Base-by-base conservation (phyloP, 306 rosid species). In the Sesbania bispinosa region DNA sequence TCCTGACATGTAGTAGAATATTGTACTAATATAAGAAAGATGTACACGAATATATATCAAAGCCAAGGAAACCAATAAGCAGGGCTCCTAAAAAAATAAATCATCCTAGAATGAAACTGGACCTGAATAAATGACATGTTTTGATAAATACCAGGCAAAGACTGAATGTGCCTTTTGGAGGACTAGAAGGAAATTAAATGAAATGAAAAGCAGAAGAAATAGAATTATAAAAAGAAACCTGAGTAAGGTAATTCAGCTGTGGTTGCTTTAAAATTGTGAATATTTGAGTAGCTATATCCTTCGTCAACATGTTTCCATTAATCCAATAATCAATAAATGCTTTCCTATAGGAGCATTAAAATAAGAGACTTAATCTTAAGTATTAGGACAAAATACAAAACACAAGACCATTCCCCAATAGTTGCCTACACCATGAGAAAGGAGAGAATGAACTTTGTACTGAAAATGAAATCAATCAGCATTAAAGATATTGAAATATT, bases 251-350 rank as follows among this genome's bases (percentile, higher is more conserved):
- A 38, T 84, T 88, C 82, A 85, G 85, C 80, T 89, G 93, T 2
- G 93, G 97, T 80, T 91, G 96, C 86, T 95, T 92, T 77, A 95
- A 79, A 80, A 95, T 89, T 45, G 54, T 76, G 86, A 69, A 91
- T 63, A 92, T 84, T 79, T 88, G 91, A 43, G 96, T 81, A 65
- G 96, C 93, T 43, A 91, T 55, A 80, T 95, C 97, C 92, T 81
- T 75, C 0, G 90, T 92, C 88, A 92, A 72, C 97, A 92, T 71
- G 71, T 89, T 94, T 52, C 90, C 90, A 47, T 77, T 84, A 69
- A 95, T 76, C 99, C 99, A 95, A 75, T 88, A 91, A 80, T 92
- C 86, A 78, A 86, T 61, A 85, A 95, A 95, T 57, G 88, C 77
- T 50, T 85, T 87, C 89, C 99, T 95, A 57, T 35, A 77, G 86